Conservation (phyloP, 2,329 filamentous ascomycete genomes). For the Cladophialophora immunda region DNA sequence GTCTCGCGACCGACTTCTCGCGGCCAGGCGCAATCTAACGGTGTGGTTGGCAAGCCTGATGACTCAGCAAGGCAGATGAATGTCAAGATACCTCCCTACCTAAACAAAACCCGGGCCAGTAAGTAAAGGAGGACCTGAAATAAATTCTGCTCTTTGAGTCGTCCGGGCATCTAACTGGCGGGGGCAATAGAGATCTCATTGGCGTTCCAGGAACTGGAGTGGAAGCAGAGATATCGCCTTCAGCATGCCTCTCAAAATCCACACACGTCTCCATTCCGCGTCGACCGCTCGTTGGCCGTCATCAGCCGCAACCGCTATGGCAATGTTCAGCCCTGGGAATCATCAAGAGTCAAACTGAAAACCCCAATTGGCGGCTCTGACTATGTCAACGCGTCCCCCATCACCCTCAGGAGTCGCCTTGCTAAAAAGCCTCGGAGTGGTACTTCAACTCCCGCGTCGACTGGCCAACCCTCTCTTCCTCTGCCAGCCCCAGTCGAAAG, state of each 20-base stretch:
- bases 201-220: constrained; percentile 70
- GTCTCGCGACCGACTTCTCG: constrained; percentile 20
- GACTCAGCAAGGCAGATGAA: constrained; percentile 20
- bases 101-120: constrained; percentile 39
- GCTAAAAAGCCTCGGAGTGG: constrained; percentile 54
- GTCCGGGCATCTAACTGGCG: background rate
- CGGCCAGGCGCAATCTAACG: constrained; percentile 25
- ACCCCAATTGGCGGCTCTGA: constrained; percentile 78
- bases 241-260: constrained; percentile 57
- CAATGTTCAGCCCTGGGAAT: constrained; percentile 89
- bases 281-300: constrained; percentile 65
- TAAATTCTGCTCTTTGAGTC: background rate
- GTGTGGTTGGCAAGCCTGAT: constrained; percentile 17
- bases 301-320: constrained; percentile 79
- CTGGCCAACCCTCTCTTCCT: background rate
- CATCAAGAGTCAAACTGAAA: constrained; percentile 81
- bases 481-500: constrained; percentile 43
- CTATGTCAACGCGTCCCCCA: constrained; percentile 84
- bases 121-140: no score
- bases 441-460: constrained; percentile 41
- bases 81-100: constrained; percentile 38
- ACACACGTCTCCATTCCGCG: constrained; percentile 64
- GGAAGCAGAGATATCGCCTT: constrained; percentile 65
- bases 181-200: constrained; percentile 60
- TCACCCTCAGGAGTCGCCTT: constrained; percentile 62